A percentile compares a stretch with the other conserved stretches of the same genome.
These are phyloP conservation scores for Aureobasidium melanogenum DNA, from an alignment of 2,329 filamentous ascomycete genomes.

Conservation along the genomic window DNA sequence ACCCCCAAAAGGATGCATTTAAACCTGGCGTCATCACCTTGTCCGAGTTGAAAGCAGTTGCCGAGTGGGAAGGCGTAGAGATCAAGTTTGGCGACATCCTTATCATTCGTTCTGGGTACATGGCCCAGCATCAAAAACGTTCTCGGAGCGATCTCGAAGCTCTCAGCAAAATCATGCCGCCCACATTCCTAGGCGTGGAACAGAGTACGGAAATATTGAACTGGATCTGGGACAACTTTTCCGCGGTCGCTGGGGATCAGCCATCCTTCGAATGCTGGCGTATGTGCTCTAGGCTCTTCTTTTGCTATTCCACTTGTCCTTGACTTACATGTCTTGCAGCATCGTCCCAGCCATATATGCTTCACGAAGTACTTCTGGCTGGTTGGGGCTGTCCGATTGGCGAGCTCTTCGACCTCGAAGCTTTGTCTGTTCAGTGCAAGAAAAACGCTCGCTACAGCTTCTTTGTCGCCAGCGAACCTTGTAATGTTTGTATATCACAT, in stretches of 20 bases:
- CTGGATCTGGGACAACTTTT: constrained; percentile 32
- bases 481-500: constrained; percentile 29
- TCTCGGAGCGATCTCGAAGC: constrained; percentile 29
- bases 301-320: background rate
- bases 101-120: constrained; percentile 41
- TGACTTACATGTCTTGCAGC: constrained; percentile 13
- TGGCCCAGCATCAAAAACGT: constrained; percentile 31
- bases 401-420: constrained; percentile 43
- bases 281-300: constrained; percentile 1
- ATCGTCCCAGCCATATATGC: constrained; percentile 25
- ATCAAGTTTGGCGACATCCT: constrained; percentile 50
- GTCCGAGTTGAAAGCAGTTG: constrained; percentile 35
- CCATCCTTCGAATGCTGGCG: constrained; percentile 31
- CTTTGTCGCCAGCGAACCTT: constrained; percentile 41
- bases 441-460: constrained; percentile 34
- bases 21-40: constrained; percentile 27
- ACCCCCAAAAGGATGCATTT: constrained; percentile 30
- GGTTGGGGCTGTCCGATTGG: constrained; percentile 45
- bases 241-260: constrained; percentile 30
- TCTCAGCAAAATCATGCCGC: constrained; percentile 29
- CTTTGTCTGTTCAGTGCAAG: constrained; percentile 33
- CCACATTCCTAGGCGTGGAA: constrained; percentile 41
- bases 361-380: constrained; percentile 41
- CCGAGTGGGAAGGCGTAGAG: constrained; percentile 39
- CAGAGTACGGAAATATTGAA: constrained; percentile 37